phyloP scores from a whole-genome alignment of 2,329 filamentous ascomycete genomes.

The Helotiales sp. region DNA sequence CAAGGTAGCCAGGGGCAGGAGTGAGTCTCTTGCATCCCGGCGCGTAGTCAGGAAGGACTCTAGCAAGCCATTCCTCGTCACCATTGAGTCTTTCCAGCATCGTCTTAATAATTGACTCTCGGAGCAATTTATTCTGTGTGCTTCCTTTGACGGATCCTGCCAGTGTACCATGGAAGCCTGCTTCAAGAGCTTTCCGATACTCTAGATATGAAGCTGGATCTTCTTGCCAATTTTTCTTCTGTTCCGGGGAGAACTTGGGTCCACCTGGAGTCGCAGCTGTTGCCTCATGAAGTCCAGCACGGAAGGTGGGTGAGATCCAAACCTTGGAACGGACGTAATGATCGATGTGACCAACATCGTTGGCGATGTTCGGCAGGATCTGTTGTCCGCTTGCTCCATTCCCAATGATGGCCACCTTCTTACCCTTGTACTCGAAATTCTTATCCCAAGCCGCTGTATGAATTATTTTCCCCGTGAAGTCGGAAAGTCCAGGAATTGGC shows the following conservation, averaged over 20 bases:
- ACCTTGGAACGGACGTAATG: slow-evolving; percentile 49
- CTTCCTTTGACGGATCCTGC: not conserved
- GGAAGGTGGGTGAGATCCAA: slow-evolving; percentile 40
- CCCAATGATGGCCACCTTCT: slow-evolving; percentile 48
- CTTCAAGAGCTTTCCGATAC: slow-evolving; percentile 45
- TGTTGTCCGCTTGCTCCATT: slow-evolving; percentile 52
- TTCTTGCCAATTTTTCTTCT: slow-evolving; percentile 42
- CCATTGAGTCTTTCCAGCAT: slow-evolving; percentile 39
- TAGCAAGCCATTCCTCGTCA: slow-evolving; percentile 18
- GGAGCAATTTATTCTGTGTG: slow-evolving; percentile 29
- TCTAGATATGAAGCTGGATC: slow-evolving; percentile 55
- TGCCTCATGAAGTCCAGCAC: slow-evolving; percentile 38
- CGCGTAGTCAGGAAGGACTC: slow-evolving; percentile 12
- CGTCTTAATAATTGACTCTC: slow-evolving; percentile 40
- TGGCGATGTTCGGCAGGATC: slow-evolving; percentile 42
- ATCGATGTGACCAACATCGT: slow-evolving; percentile 26
- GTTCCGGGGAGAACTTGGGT: not conserved
- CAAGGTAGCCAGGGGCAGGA: slow-evolving; percentile 34
- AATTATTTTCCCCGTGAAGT: slow-evolving; percentile 48
- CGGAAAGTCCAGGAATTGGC: slow-evolving; percentile 58
- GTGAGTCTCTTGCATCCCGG: slow-evolving; percentile 34
- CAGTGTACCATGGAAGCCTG: slow-evolving; percentile 35
- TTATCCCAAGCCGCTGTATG: slow-evolving; percentile 62
- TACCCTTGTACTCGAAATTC: slow-evolving; percentile 45
- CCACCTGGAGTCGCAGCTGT: not conserved